phyloP scores from a whole-genome alignment of 257 asterid genomes.

The Cynanchum wilfordii region DNA sequence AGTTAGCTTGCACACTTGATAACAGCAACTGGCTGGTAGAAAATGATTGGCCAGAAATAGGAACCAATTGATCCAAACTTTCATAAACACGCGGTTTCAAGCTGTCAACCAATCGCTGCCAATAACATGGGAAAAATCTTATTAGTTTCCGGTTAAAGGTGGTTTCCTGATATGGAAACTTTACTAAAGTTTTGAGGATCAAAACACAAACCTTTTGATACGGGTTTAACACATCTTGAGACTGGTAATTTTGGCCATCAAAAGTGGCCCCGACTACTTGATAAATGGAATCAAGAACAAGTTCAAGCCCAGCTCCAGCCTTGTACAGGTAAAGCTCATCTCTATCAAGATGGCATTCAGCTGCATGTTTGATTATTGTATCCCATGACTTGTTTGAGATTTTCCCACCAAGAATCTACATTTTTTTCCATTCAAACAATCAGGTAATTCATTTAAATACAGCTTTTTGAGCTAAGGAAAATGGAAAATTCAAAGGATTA shows the following conservation, averaged over 20 bases:
- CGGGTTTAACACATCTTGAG: constrained; percentile 31
- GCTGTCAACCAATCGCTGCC: constrained; percentile 50
- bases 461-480: neutral
- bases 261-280: constrained; percentile 49
- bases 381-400: constrained; percentile 58
- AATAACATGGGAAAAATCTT: constrained; percentile 10
- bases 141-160: constrained; percentile 16
- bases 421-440: constrained; percentile 6
- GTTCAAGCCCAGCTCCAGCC: constrained; percentile 28
- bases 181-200: constrained; percentile 3
- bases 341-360: constrained; percentile 42
- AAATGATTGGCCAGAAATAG: constrained; percentile 33
- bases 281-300: constrained; percentile 52
- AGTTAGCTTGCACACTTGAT: constrained; percentile 30
- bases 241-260: constrained; percentile 45
- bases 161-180: neutral
- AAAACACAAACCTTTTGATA: constrained; percentile 54
- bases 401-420: constrained; percentile 55
- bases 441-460: constrained; percentile 16
- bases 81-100: constrained; percentile 45
- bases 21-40: constrained; percentile 32
- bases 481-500: constrained; percentile 1
- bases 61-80: constrained; percentile 38
- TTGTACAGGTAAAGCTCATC: constrained; percentile 37
- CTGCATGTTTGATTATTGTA: constrained; percentile 53